phyloP scores from a whole-genome alignment of 352 stramenopile species.

The Pythium angustatum region DNA sequence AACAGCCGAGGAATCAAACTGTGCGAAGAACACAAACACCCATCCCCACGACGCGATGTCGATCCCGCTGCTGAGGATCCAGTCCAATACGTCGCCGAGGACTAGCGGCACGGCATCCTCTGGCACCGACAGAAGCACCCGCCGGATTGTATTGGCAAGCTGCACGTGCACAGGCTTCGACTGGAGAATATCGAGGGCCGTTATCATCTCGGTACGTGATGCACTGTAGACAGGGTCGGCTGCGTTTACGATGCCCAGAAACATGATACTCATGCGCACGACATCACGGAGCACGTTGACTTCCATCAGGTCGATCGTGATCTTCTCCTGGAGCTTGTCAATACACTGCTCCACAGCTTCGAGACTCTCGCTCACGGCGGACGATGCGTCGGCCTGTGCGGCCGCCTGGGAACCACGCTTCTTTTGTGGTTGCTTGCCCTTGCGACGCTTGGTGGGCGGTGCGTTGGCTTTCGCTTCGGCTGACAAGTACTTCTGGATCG shows the following conservation, averaged over 20 bases:
- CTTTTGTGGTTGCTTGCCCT: slow-evolving; percentile 43
- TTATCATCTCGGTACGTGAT: slow-evolving; percentile 29
- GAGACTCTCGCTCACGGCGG: slow-evolving; percentile 31
- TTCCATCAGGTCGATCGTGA: slow-evolving; percentile 37
- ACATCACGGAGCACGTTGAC: slow-evolving; percentile 39
- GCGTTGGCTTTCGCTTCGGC: slow-evolving; percentile 28
- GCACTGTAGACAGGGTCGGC: slow-evolving; percentile 33
- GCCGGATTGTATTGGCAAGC: slow-evolving; percentile 40
- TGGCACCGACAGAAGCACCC: slow-evolving; percentile 37
- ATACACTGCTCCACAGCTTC: slow-evolving; percentile 45
- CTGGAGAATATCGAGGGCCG: slow-evolving; percentile 39
- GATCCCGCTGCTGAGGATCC: slow-evolving; percentile 28
- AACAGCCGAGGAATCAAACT: slow-evolving; percentile 46
- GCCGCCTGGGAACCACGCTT: slow-evolving; percentile 40
- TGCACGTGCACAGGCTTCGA: slow-evolving; percentile 52
- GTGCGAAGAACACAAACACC: slow-evolving; percentile 45
- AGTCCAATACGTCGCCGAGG: slow-evolving; percentile 51
- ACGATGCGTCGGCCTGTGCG: background rate
- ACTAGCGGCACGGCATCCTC: slow-evolving; percentile 27
- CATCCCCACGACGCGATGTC: slow-evolving; percentile 29
- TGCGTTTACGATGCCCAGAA: slow-evolving; percentile 42
- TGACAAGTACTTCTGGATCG: slow-evolving; percentile 35
- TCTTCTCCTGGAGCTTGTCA: slow-evolving; percentile 38
- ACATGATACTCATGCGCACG: slow-evolving; percentile 44
- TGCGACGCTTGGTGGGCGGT: slow-evolving; percentile 48